Conservation (phyloP, 495 filamentous ascomycete genomes). For the Penicillium pulvis region DNA sequence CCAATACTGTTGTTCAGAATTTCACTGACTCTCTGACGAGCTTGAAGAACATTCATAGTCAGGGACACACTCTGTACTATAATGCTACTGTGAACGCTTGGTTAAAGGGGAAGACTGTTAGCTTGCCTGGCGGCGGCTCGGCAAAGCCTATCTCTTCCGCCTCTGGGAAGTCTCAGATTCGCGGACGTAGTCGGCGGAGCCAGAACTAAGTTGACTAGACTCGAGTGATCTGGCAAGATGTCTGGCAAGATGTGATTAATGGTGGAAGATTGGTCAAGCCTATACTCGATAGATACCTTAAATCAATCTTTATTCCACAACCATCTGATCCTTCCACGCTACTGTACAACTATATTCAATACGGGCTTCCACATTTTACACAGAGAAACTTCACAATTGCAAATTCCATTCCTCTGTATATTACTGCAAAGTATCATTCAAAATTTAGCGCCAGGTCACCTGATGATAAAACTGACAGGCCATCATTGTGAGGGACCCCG, state of each 20-base stretch:
- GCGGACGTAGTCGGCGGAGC: background rate
- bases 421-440: too few species aligned
- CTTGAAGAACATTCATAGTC: constrained; percentile 14
- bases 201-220: background rate
- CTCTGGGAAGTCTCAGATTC: background rate
- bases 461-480: too few species aligned
- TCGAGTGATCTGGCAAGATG: background rate
- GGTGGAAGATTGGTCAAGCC: background rate
- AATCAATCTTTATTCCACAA: background rate
- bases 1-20: constrained; percentile 14
- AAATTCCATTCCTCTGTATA: too few species aligned
- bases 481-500: too few species aligned
- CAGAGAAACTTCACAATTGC: too few species aligned
- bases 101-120: constrained; percentile 16
- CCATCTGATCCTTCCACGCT: background rate
- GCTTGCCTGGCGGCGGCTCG: constrained; percentile 15
- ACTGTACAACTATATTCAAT: too few species aligned
- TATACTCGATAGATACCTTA: background rate
- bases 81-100: constrained; percentile 15
- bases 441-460: too few species aligned
- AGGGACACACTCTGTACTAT: constrained; percentile 16
- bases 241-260: background rate
- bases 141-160: constrained; percentile 22
- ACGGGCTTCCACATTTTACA: too few species aligned
- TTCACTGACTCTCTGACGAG: constrained; percentile 16